A percentile compares a stretch with the other conserved stretches of the same genome.
These are phyloP conservation scores for Hamamelis virginiana DNA, from an alignment of 164 flowering plant species.

Conservation along the genomic window DNA sequence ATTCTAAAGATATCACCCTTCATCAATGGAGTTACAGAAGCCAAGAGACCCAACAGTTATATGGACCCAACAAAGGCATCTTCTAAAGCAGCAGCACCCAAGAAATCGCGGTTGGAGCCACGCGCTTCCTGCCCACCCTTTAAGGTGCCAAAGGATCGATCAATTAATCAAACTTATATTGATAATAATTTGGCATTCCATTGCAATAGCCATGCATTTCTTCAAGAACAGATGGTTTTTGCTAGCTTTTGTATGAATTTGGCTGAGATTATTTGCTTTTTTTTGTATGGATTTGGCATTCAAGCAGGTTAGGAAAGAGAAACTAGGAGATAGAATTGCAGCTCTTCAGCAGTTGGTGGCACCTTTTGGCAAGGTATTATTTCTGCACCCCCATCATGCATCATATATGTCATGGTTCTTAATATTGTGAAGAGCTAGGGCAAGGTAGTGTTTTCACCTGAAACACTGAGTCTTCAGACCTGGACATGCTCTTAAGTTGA, in stretches of 20 bases:
- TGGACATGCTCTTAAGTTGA: no score
- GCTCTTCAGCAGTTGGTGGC: conserved; percentile 93
- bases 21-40: conserved; percentile 43
- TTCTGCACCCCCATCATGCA: neutral
- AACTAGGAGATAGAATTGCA: conserved; percentile 90
- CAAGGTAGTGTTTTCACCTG: no score
- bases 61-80: conserved; percentile 50
- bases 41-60: conserved; percentile 49
- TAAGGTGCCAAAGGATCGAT: conserved; percentile 44
- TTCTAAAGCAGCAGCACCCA: conserved; percentile 40
- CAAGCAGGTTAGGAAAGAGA: conserved; percentile 86
- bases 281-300: neutral
- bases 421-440: no score
- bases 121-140: conserved; percentile 73
- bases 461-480: no score
- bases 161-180: no score
- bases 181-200: no score
- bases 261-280: neutral
- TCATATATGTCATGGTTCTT: neutral
- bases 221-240: neutral
- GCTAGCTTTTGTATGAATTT: neutral
- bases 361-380: conserved; percentile 88
- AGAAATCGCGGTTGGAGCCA: conserved; percentile 69
- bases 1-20: conserved; percentile 34
- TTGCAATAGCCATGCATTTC: no score